A percentile compares a stretch with the other conserved stretches of the same genome.
Conservation (phyloP, 108 stramenopile genomes). For the Nannochloropsis salina region DNA sequence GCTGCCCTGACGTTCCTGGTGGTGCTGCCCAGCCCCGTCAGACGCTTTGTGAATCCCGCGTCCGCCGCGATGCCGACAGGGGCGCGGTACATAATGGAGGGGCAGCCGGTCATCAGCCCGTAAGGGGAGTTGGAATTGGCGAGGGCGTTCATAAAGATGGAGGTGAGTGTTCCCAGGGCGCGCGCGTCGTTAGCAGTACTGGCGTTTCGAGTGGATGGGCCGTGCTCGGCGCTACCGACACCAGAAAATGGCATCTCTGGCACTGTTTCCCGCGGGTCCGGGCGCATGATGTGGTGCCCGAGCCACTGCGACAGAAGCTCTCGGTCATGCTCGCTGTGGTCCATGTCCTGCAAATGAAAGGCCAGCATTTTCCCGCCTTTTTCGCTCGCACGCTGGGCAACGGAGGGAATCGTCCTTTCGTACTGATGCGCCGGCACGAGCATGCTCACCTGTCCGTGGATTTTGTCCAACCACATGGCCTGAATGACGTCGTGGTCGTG, state of each 20-base stretch:
- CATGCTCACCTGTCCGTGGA: constrained; percentile 3
- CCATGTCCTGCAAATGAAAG: constrained; percentile 13
- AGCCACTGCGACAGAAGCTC: not conserved
- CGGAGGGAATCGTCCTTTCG: not conserved
- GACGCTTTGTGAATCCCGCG: constrained; percentile 34
- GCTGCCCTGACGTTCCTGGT: constrained; percentile 19
- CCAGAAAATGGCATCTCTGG: not conserved
- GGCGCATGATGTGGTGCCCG: not conserved
- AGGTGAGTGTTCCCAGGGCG: not conserved
- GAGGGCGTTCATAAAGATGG: not conserved
- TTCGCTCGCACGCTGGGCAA: not conserved
- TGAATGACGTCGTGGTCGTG: constrained; percentile 1
- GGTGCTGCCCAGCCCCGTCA: not conserved
- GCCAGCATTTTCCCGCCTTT: not conserved
- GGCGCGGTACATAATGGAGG: constrained; percentile 26
- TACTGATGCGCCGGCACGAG: constrained; percentile 6
- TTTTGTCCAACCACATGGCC: constrained; percentile 12
- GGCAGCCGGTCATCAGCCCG: constrained; percentile 21
- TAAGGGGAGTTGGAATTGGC: constrained; percentile 24
- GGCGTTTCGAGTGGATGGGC: not conserved
- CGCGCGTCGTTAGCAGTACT: not conserved
- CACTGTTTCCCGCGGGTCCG: not conserved
- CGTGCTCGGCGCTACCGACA: not conserved
- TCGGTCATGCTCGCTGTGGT: not conserved
- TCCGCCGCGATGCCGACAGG: constrained; percentile 37